These are phyloP conservation scores for Lagerstroemia speciosa DNA, from an alignment of 345 rosid species.

Conservation along the genomic window DNA sequence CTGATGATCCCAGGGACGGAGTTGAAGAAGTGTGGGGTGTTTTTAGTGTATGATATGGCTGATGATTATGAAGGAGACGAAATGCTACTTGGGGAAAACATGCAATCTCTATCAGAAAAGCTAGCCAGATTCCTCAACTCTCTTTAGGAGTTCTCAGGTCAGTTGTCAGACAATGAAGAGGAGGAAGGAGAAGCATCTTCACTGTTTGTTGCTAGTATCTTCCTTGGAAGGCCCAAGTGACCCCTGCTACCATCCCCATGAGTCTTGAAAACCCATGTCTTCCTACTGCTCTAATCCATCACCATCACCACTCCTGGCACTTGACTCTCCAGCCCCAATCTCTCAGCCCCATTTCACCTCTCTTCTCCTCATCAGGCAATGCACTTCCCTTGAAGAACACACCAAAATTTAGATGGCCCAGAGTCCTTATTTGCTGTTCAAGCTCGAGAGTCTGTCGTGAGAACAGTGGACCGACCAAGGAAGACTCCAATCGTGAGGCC, in stretches of 20 bases:
- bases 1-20: constrained; percentile 20
- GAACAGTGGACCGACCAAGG: constrained; percentile 25
- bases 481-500: too few species aligned
- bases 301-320: neutral
- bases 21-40: constrained; percentile 36
- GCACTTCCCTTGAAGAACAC: constrained; percentile 15
- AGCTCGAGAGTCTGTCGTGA: constrained; percentile 27
- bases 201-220: neutral
- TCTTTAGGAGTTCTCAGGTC: neutral
- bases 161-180: too few species aligned
- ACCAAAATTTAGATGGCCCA: constrained; percentile 6
- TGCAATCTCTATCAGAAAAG: constrained; percentile 29
- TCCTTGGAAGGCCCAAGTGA: neutral
- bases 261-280: neutral
- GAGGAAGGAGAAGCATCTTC: neutral
- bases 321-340: neutral
- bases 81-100: constrained; percentile 21
- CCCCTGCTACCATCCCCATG: neutral
- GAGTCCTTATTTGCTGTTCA: constrained; percentile 5
- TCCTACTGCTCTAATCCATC: neutral
- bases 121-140: constrained; percentile 33
- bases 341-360: neutral
- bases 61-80: constrained; percentile 40
- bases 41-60: constrained; percentile 30
- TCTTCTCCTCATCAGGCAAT: neutral